Evolutionary conservation across 768 basidiomycete species (phyloP), one percentile per base, ranked within the genome.

Genomic region (Pisolithus sp.): DNA sequence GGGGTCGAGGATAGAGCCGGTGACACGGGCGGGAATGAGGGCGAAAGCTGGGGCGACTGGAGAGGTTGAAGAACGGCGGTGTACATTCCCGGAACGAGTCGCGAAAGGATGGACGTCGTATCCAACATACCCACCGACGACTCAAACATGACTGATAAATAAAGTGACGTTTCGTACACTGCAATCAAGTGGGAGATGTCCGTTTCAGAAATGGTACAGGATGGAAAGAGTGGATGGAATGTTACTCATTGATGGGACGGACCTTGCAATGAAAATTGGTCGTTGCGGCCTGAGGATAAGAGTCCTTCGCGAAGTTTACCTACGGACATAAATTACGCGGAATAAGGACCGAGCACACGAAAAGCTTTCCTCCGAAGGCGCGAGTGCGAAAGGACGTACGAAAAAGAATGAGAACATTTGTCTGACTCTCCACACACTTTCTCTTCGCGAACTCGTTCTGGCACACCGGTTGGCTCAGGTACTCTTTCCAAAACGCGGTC

Each of bases 301-400:
- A 89, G 71, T 0, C 88, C 88, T 66, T 90, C 88, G 46, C 88
- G 75, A 7, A 90, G 70, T 62, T 89, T 90, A 40, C 87, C 88
- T 90, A 50, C 39, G n/a, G 30, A 10, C 5, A 30, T 9, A 1
- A 5, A 30, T 30, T 30, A 2, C 10, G 7, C 2, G 10, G 30
- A 30, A 7, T 30, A 5, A 45, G 20, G 40, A 49, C 18, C 5
- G 28, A 34, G 10, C 3, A 21, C 3, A 13, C 13, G 5, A 20
- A 26, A 50, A 54, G 39, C 2, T 15, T 13, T 43, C 23, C 30
- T 8, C 30, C 30, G 30, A 30, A 10, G 6, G 9, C 26, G 30
- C 30, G 30, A 30, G 30, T 30, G 9, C 9, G 26, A 47, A 13
- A 18, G 13, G 17, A 71, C 84, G 64, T 56, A 89, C 88, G 77